Percentiles rank a stretch among this genome's conserved stretches.
phyloP scores from a whole-genome alignment of 257 asterid genomes.

The Leonotis leonurus region DNA sequence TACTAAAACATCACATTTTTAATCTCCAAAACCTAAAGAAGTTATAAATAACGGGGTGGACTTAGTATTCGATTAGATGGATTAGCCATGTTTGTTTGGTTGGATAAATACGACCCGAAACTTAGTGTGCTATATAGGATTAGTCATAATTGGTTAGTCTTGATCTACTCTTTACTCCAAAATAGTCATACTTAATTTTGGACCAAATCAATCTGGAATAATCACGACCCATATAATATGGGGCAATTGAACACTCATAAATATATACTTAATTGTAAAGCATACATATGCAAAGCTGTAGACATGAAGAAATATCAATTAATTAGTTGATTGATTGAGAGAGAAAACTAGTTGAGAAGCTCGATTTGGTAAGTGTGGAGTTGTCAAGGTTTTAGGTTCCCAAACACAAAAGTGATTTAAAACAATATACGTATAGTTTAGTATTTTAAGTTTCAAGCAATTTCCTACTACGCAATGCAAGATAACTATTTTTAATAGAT shows the following conservation, averaged over 20 bases:
- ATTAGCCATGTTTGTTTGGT: too few relatives aligned
- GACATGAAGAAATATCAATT: neutral
- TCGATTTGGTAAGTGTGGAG: constrained; percentile 29
- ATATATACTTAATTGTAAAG: neutral
- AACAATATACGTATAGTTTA: neutral
- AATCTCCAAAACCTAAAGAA: too few relatives aligned
- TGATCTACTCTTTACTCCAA: too few relatives aligned
- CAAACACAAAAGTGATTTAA: neutral
- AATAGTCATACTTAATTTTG: too few relatives aligned
- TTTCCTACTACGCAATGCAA: constrained; percentile 15
- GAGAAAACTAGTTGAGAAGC: constrained; percentile 17
- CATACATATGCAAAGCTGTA: neutral
- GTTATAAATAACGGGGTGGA: too few relatives aligned
- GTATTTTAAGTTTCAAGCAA: constrained; percentile 9
- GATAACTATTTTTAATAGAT: neutral
- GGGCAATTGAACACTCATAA: neutral
- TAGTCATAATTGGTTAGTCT: too few relatives aligned
- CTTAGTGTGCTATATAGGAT: too few relatives aligned
- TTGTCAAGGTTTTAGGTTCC: constrained; percentile 16
- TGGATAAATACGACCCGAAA: too few relatives aligned
- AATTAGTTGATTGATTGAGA: neutral
- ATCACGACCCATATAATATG: too few relatives aligned
- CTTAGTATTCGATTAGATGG: too few relatives aligned
- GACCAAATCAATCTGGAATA: too few relatives aligned
- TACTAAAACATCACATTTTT: too few relatives aligned